Evolutionary conservation across 2,329 filamentous ascomycete species (phyloP), one percentile per base, ranked within the genome.

Genomic region (Exophiala lecanii-corni): DNA sequence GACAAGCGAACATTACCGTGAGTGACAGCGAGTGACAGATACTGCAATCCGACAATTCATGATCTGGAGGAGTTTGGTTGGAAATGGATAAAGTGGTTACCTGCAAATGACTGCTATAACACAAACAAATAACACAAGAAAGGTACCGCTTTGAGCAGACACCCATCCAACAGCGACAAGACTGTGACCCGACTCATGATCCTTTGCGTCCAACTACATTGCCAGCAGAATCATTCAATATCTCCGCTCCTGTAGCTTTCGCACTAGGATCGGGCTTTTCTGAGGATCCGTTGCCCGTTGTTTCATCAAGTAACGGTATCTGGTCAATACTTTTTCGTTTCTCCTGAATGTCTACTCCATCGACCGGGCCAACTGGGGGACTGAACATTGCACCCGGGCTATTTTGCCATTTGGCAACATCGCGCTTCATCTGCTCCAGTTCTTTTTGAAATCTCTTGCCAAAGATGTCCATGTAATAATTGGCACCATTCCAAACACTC

Each of bases 381-480:
- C 48, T 49, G 26, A 47, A 36, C 43, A 45, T 45, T 2, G 45
- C 43, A 9, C 45, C 54, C 1, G 78, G 73, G 21, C 68, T 75
- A 48, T 71, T 74, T 64, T 95, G 89, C 87, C 88, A 94, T 62
- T 88, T 91, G 34, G 82, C 78, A 6, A 98, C 89, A 59, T 98
- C 92, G 42, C 79, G 79, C 66, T 85, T 89, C 68, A 98, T 77
- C 39, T 83, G 77, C 62, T 98, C 89, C 9, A 98, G 74, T 64
- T 98, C 92, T 61, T 91, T 95, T 71, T 98, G 88, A 73, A 98
- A 97, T 2, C 89, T 81, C 58, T 86, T 94, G 41, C 94, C 92
- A 62, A 97, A 98, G 2, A 97, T 87, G 57, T 98, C 92, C 59
- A 98, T 97, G 66, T 98, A 98, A 65, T 86, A 98, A 1, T 89